These are phyloP conservation scores for Nicotiana knightiana DNA, from an alignment of 257 asterid species.

Conservation along the genomic window DNA sequence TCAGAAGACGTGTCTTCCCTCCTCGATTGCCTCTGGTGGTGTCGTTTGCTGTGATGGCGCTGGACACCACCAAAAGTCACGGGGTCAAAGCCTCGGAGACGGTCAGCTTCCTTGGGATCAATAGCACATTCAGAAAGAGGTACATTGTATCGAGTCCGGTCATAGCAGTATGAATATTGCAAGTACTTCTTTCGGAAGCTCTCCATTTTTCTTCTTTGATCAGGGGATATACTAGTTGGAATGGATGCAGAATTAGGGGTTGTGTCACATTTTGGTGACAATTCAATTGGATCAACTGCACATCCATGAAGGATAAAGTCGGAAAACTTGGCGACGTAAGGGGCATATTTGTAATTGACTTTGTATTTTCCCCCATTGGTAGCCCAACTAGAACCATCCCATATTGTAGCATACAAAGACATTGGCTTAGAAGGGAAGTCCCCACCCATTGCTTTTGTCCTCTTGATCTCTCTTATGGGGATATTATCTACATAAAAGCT, in stretches of 20 bases:
- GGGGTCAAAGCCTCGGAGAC: conserved; percentile 52
- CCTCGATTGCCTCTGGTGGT: conserved; percentile 27
- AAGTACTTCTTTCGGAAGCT: conserved; percentile 47
- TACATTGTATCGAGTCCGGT: conserved; percentile 43
- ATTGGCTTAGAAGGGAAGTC: conserved; percentile 86
- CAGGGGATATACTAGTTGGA: conserved; percentile 29
- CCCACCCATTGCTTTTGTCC: conserved; percentile 66
- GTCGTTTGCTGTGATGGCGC: conserved; percentile 42
- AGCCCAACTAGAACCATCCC: conserved; percentile 95
- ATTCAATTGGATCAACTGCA: conserved; percentile 56
- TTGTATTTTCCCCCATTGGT: conserved; percentile 69
- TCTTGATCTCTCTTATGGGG: conserved; percentile 67
- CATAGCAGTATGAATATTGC: conserved; percentile 81
- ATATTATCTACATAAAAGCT: conserved; percentile 74
- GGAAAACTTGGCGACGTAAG: conserved; percentile 57
- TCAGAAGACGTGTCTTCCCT: conserved; percentile 19
- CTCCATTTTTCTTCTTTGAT: conserved; percentile 42
- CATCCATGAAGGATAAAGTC: conserved; percentile 74
- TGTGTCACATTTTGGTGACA: conserved; percentile 30
- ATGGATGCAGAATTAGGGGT: conserved; percentile 12
- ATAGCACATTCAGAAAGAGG: conserved; percentile 54
- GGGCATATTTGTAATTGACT: conserved; percentile 73
- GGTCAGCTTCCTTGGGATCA: conserved; percentile 48
- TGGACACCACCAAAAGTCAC: conserved; percentile 55
- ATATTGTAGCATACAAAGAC: conserved; percentile 80